Evolutionary conservation across 345 rosid species (phyloP).

Genomic region (Carallia brachiata): DNA sequence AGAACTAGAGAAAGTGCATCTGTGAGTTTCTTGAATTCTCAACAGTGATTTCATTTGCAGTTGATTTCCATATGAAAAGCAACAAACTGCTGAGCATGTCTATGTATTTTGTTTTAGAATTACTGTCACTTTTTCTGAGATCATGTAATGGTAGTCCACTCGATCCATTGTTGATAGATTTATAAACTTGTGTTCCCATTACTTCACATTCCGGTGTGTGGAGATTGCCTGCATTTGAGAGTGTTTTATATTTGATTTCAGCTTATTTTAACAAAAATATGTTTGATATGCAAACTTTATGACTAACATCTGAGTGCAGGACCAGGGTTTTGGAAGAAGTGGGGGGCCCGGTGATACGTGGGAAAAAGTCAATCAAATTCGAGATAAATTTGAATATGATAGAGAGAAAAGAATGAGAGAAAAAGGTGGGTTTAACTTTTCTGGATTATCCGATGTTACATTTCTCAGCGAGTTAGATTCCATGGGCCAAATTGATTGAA

Average conservation of each 20-base stretch:
- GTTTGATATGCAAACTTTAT: background rate
- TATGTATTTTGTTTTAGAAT: no score
- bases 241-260: conserved; percentile 65
- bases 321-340: conserved; percentile 48
- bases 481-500: background rate
- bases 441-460: background rate
- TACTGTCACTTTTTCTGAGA: no score
- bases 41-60: no score
- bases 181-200: no score
- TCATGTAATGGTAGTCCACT: no score
- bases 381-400: conserved; percentile 85
- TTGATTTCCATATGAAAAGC: no score
- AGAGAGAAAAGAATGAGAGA: conserved; percentile 81
- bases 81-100: no score
- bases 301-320: conserved; percentile 35
- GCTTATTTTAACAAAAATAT: background rate
- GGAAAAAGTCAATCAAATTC: conserved; percentile 63
- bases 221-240: conserved; percentile 65
- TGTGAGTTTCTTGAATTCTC: no score
- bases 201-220: conserved; percentile 28
- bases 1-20: no score
- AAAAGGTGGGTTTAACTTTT: conserved; percentile 45
- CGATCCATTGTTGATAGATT: no score
- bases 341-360: conserved; percentile 48
- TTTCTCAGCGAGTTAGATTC: background rate